Conservation (phyloP, 202 grass and related monocot genomes). For the Saccharum hybrid region DNA sequence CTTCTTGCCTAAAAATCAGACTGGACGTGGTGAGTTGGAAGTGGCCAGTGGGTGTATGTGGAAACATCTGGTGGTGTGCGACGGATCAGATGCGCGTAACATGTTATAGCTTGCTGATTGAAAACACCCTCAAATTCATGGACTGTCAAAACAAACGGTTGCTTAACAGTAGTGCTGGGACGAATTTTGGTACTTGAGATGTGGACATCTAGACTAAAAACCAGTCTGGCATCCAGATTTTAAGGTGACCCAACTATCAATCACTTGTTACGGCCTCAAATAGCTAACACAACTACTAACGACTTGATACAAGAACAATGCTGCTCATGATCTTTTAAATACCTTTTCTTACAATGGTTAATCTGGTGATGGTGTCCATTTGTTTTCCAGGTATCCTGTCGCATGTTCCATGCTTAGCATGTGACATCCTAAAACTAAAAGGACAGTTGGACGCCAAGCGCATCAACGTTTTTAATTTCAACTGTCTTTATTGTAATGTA, state of each 20-base stretch:
- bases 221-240: background rate
- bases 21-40: background rate
- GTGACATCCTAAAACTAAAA: background rate
- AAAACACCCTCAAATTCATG: slow-evolving; percentile 6
- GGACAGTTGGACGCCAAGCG: background rate
- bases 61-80: too few relatives aligned
- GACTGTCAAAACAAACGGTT: background rate
- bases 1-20: background rate
- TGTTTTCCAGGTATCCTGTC: slow-evolving; percentile 8
- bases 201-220: background rate
- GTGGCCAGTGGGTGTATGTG: background rate
- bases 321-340: background rate
- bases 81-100: too few relatives aligned
- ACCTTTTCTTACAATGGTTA: background rate
- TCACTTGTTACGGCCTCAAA: too few relatives aligned
- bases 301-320: background rate
- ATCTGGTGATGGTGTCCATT: background rate
- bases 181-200: background rate
- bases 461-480: background rate
- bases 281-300: too few relatives aligned
- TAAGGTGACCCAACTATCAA: background rate
- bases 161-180: background rate
- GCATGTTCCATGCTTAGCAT: background rate
- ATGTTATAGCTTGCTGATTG: background rate
- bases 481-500: background rate